Percentiles rank a stretch among this genome's conserved stretches.
phyloP scores from a whole-genome alignment of 345 rosid genomes.

The Eucalyptus curtisii region DNA sequence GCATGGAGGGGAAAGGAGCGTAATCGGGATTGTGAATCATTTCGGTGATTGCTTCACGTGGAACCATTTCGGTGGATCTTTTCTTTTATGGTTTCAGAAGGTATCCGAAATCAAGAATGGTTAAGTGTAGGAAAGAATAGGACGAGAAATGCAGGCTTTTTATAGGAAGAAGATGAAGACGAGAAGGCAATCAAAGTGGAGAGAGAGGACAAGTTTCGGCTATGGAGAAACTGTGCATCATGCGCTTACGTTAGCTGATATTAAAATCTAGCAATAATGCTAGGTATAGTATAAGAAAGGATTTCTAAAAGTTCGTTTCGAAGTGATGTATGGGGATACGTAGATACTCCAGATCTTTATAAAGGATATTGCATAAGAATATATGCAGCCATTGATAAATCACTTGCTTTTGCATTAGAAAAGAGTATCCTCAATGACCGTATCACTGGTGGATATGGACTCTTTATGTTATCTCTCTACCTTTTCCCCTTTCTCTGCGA shows the following conservation, averaged over 20 bases:
- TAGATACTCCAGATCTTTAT: not conserved
- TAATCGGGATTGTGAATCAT: not conserved
- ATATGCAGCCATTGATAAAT: not conserved
- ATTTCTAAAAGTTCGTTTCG: not conserved
- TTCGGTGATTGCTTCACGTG: conserved; percentile 20
- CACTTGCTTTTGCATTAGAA: not conserved
- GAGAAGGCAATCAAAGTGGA: not conserved
- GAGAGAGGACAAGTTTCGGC: not conserved
- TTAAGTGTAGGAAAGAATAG: conserved; percentile 13
- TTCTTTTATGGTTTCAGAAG: not conserved
- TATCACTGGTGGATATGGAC: not conserved
- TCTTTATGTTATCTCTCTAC: not conserved
- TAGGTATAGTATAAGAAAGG: not conserved
- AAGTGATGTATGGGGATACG: not conserved
- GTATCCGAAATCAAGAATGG: not conserved
- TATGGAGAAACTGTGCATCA: not conserved
- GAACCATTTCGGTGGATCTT: conserved; percentile 23
- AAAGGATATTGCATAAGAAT: not conserved
- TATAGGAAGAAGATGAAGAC: conserved; percentile 26
- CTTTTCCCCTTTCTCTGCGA: not conserved
- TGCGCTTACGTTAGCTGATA: not conserved
- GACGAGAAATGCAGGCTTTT: conserved; percentile 15
- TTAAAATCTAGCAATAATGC: not conserved
- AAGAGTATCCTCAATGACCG: not conserved
- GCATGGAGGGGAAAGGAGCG: not conserved